Conservation (phyloP, 2,329 filamentous ascomycete genomes). For the Escovopsis sp. region DNA sequence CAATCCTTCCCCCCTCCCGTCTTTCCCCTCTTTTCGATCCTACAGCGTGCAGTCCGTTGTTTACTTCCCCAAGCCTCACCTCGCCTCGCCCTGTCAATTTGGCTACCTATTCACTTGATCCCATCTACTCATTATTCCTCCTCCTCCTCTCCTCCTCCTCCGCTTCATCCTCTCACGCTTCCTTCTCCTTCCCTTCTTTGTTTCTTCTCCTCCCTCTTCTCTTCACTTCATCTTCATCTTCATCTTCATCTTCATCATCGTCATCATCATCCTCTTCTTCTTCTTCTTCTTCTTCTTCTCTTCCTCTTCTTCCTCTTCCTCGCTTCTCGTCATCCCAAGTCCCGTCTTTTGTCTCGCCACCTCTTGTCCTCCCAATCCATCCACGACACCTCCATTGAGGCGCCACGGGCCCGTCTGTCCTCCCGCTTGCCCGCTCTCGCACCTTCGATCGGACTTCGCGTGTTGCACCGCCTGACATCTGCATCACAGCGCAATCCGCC, state of each 20-base stretch:
- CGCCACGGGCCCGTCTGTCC: background rate
- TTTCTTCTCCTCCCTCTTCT: background rate
- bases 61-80: too few species aligned
- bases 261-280: background rate
- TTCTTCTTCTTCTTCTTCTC: background rate
- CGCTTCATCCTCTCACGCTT: background rate
- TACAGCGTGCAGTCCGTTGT: too few species aligned
- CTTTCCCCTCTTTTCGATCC: too few species aligned
- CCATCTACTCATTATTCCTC: background rate
- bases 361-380: slow-evolving; percentile 1
- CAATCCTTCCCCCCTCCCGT: too few species aligned
- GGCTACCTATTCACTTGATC: background rate
- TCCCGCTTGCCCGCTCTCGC: slow-evolving; percentile 1
- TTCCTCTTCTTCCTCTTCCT: too few species aligned
- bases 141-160: background rate
- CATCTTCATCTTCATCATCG: too few species aligned
- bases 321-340: background rate
- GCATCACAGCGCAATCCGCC: background rate
- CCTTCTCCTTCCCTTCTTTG: background rate
- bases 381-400: background rate
- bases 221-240: too few species aligned
- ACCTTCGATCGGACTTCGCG: slow-evolving; percentile 4
- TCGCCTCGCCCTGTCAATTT: too few species aligned
- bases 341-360: background rate
- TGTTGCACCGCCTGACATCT: slow-evolving; percentile 5